Conservation (phyloP, 1,284 basidiomycete genomes). For the Sanguinoderma infundibulare region DNA sequence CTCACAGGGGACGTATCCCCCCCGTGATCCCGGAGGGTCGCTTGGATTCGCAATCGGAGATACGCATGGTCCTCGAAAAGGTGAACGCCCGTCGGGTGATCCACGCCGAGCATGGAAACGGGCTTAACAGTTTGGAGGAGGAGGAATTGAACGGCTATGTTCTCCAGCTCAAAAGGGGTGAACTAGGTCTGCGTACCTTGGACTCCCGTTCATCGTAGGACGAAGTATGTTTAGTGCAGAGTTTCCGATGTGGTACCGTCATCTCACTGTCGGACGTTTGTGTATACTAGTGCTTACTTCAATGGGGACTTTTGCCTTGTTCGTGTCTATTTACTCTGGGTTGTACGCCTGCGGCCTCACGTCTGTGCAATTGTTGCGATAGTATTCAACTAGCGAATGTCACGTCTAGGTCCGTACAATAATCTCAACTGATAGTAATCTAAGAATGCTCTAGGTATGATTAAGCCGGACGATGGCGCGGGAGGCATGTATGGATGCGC, state of each 20-base stretch:
- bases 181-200: constrained; percentile 33
- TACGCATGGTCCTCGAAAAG: constrained; percentile 41
- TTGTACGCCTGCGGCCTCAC: no score
- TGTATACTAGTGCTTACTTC: neutral
- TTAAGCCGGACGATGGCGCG: no score
- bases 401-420: no score
- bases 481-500: no score
- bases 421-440: no score
- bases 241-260: neutral
- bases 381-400: no score
- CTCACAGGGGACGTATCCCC: constrained; percentile 15
- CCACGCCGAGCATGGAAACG: constrained; percentile 41
- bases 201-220: neutral
- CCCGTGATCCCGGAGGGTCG: constrained; percentile 8
- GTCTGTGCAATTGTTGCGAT: no score
- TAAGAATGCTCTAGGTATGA: no score
- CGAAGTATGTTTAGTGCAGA: neutral
- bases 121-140: constrained; percentile 41
- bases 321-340: no score
- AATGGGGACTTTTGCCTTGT: neutral
- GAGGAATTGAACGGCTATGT: constrained; percentile 40
- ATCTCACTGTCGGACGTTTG: neutral
- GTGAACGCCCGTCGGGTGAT: constrained; percentile 45
- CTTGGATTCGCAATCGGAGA: constrained; percentile 28
- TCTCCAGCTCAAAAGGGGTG: constrained; percentile 35